Percentiles rank a stretch among this genome's conserved stretches.
These are phyloP conservation scores for Cladosporium sp. DNA, from an alignment of 2,329 filamentous ascomycete genomes.

Conservation along the genomic window DNA sequence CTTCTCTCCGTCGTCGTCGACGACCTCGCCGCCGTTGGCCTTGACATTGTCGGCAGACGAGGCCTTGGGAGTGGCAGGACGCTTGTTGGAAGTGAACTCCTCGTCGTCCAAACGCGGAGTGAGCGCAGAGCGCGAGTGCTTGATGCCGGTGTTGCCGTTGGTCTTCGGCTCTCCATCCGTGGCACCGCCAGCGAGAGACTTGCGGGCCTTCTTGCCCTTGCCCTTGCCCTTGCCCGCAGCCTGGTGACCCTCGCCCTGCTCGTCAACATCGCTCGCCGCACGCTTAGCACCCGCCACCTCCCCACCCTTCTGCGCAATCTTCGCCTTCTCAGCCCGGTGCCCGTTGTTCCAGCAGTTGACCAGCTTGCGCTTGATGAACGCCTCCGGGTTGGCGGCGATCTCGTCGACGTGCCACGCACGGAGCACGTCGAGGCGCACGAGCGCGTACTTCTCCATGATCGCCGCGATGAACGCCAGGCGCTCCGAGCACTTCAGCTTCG, in stretches of 20 bases:
- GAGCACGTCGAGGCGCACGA: not conserved
- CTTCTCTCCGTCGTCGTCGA: not conserved
- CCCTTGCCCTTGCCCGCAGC: not conserved
- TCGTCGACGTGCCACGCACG: not conserved
- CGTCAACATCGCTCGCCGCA: not conserved
- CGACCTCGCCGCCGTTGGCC: not conserved
- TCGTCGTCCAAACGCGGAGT: not conserved
- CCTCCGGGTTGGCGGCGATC: constrained; percentile 1
- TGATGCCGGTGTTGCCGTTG: not conserved
- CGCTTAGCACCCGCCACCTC: not conserved
- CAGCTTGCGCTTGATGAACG: constrained; percentile 2
- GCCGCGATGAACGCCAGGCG: not conserved
- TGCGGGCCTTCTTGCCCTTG: not conserved
- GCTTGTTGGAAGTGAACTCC: not conserved
- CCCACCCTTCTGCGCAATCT: not conserved
- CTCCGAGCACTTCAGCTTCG: not conserved
- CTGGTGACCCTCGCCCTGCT: not conserved
- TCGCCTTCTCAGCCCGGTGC: not conserved
- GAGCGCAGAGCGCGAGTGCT: not conserved
- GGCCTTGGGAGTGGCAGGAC: not conserved
- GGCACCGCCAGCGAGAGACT: not conserved
- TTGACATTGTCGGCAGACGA: not conserved
- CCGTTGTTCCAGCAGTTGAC: constrained; percentile 10
- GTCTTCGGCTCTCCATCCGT: not conserved
- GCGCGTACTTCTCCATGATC: constrained; percentile 3